phyloP scores from a whole-genome alignment of 1,284 basidiomycete species.

The Cryptococcus amylolentus region DNA sequence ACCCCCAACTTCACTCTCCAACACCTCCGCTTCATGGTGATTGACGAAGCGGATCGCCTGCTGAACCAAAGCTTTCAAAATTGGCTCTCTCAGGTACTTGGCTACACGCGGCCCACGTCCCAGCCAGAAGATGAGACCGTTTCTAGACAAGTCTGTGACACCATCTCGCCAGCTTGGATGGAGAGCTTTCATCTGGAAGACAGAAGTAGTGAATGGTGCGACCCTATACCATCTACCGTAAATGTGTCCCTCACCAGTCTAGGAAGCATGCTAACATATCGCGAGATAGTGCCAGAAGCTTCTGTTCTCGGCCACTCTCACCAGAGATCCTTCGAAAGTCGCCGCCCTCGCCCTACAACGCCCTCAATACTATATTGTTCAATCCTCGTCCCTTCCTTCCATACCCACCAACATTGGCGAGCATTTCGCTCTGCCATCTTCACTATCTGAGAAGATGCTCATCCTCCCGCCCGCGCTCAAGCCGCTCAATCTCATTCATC shows the following conservation, averaged over 20 bases:
- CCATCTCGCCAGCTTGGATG: constrained; percentile 50
- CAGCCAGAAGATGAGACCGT: constrained; percentile 10
- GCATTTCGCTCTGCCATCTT: constrained; percentile 75
- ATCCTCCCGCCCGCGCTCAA: constrained; percentile 76
- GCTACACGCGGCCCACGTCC: constrained; percentile 61
- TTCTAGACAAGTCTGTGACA: constrained; percentile 45
- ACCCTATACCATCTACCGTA: constrained; percentile 6
- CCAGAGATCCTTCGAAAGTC: constrained; percentile 88
- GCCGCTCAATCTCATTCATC: constrained; percentile 82
- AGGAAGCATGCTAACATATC: background rate
- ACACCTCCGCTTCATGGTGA: constrained; percentile 90
- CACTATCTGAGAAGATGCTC: constrained; percentile 78
- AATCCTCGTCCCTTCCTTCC: constrained; percentile 41
- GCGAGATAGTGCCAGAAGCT: constrained; percentile 81
- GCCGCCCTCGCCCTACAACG: constrained; percentile 72
- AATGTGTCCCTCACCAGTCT: background rate
- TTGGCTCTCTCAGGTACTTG: constrained; percentile 79
- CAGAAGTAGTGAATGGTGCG: constrained; percentile 20
- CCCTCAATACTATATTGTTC: constrained; percentile 87
- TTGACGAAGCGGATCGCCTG: constrained; percentile 95
- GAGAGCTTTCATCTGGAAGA: constrained; percentile 34
- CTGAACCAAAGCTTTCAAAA: constrained; percentile 94
- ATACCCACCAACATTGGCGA: constrained; percentile 51
- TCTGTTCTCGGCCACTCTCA: constrained; percentile 94
- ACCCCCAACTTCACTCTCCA: constrained; percentile 89